A percentile compares a stretch with the other conserved stretches of the same genome.
Evolutionary conservation across 1,284 basidiomycete species (phyloP).

Genomic region (Mycena sp.): DNA sequence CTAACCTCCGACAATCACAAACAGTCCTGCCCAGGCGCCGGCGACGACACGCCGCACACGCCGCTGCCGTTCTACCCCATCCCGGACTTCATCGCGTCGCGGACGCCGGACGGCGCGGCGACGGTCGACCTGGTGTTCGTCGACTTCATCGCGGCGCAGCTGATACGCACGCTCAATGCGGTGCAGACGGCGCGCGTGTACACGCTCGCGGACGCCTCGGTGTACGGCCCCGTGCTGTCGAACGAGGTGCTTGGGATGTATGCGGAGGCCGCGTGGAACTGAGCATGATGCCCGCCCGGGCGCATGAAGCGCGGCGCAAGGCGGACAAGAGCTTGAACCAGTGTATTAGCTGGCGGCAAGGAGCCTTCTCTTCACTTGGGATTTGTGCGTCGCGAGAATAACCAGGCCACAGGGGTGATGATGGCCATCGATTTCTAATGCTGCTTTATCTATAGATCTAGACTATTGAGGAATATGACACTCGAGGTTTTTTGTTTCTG

Average conservation of each 20-base stretch:
- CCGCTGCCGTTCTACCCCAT: constrained; percentile 63
- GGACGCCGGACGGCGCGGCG: constrained; percentile 60
- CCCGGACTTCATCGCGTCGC: constrained; percentile 62
- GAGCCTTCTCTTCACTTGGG: no score
- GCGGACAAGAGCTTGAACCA: no score
- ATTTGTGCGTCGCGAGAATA: no score
- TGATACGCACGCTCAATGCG: constrained; percentile 64
- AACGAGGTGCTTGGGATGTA: constrained; percentile 66
- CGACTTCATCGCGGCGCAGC: constrained; percentile 65
- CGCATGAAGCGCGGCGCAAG: no score
- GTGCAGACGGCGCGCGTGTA: constrained; percentile 61
- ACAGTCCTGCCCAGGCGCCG: constrained; percentile 68
- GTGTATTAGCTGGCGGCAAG: no score
- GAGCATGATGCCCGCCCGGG: no score
- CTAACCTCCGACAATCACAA: constrained; percentile 36
- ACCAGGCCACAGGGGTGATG: no score
- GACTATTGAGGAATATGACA: no score
- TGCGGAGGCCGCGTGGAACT: constrained; percentile 68
- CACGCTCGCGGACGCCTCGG: constrained; percentile 56
- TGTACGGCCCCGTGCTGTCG: constrained; percentile 60
- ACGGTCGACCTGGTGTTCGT: constrained; percentile 76
- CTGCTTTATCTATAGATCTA: no score
- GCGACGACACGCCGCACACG: constrained; percentile 71
- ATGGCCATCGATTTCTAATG: no score
- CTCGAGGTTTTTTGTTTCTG: no score